These are phyloP conservation scores for Aspergillus texensis DNA, from an alignment of 2,329 filamentous ascomycete genomes.

Conservation along the genomic window DNA sequence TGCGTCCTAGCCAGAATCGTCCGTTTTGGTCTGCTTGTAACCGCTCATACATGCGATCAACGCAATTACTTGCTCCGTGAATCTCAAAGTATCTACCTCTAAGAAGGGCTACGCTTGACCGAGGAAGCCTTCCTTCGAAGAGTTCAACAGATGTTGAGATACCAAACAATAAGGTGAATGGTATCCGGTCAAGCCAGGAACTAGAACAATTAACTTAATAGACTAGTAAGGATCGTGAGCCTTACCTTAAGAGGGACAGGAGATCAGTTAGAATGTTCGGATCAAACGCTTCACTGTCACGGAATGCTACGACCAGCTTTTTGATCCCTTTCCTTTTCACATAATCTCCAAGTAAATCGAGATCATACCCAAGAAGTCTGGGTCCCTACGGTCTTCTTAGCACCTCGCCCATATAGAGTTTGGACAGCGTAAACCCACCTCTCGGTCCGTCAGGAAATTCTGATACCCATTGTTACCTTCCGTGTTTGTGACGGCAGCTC, in stretches of 20 bases:
- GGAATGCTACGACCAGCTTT: slow-evolving; percentile 47
- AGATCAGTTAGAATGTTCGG: slow-evolving; percentile 47
- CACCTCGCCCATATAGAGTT: neutral
- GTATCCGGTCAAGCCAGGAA: slow-evolving; percentile 64
- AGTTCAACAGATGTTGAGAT: slow-evolving; percentile 66
- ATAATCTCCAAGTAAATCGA: slow-evolving; percentile 49
- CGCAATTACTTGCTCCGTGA: slow-evolving; percentile 51
- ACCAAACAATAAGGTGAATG: slow-evolving; percentile 61
- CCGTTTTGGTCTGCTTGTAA: slow-evolving; percentile 39
- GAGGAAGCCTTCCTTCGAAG: slow-evolving; percentile 61
- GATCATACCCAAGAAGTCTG: slow-evolving; percentile 48
- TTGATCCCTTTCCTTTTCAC: slow-evolving; percentile 39
- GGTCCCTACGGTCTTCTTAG: slow-evolving; percentile 34
- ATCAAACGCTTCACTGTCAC: slow-evolving; percentile 53
- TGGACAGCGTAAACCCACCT: slow-evolving; percentile 29
- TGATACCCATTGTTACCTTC: slow-evolving; percentile 44
- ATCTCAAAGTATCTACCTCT: slow-evolving; percentile 59
- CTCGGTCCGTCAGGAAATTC: slow-evolving; percentile 40
- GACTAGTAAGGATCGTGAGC: slow-evolving; percentile 8
- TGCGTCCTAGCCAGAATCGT: slow-evolving; percentile 56
- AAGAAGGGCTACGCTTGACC: slow-evolving; percentile 55
- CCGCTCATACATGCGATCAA: slow-evolving; percentile 44
- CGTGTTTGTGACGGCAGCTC: slow-evolving; percentile 41
- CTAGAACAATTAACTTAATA: slow-evolving; percentile 38
- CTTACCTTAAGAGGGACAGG: slow-evolving; percentile 51